Conservation (phyloP, 176 grass and related monocot species). For the Phragmites australis region DNA sequence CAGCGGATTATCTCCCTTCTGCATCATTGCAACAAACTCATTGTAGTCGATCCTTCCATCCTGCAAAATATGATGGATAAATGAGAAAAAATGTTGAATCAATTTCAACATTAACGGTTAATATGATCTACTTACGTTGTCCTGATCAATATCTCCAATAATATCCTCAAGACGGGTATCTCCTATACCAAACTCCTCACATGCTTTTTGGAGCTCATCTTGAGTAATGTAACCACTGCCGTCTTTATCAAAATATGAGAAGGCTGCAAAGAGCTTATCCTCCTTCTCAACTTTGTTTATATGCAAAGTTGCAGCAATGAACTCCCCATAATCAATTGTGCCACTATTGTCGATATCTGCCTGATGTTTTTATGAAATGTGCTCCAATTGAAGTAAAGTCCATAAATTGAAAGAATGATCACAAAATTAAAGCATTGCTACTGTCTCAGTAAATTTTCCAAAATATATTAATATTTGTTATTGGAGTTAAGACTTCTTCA, state of each 20-base stretch:
- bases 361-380: constrained; percentile 47
- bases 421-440: constrained; percentile 15
- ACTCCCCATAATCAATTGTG: constrained; percentile 78
- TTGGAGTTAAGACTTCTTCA: not conserved
- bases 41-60: constrained; percentile 81
- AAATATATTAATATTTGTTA: constrained; percentile 12
- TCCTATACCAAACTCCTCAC: constrained; percentile 75
- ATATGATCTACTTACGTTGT: constrained; percentile 51
- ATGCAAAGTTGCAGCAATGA: constrained; percentile 80
- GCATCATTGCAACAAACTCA: constrained; percentile 81
- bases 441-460: not conserved
- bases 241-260: constrained; percentile 77
- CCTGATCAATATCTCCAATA: constrained; percentile 71
- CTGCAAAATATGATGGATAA: constrained; percentile 32
- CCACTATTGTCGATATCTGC: constrained; percentile 80
- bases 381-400: constrained; percentile 7
- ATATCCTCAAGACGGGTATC: constrained; percentile 73
- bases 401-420: constrained; percentile 11
- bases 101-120: constrained; percentile 7
- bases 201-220: constrained; percentile 78
- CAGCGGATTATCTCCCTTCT: constrained; percentile 61
- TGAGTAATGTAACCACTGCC: constrained; percentile 80
- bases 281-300: constrained; percentile 84
- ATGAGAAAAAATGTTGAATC: not conserved
- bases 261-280: constrained; percentile 71